Conservation (phyloP, 2,329 filamentous ascomycete species). For the Penicillium frequentans region DNA sequence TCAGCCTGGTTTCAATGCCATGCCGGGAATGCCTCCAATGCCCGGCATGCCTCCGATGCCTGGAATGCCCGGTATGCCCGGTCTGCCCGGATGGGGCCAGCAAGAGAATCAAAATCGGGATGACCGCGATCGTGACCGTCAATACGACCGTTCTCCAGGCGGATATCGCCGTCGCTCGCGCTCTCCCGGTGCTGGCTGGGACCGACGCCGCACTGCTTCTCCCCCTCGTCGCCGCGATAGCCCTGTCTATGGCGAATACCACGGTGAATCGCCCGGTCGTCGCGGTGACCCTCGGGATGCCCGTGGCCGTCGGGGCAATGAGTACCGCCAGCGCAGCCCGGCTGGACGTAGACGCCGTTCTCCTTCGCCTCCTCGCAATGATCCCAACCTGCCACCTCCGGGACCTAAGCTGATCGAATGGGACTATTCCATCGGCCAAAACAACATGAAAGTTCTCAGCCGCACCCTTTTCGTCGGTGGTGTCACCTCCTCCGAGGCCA, state of each 20-base stretch:
- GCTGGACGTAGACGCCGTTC: constrained; percentile 67
- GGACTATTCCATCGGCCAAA: constrained; percentile 71
- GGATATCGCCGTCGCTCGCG: constrained; percentile 63
- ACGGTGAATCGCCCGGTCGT: constrained; percentile 65
- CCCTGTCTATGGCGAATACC: constrained; percentile 71
- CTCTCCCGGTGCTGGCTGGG: constrained; percentile 65
- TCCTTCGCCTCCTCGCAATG: constrained; percentile 54
- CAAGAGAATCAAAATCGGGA: constrained; percentile 46
- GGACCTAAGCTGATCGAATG: constrained; percentile 76
- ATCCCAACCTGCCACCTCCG: constrained; percentile 44
- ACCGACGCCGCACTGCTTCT: constrained; percentile 67
- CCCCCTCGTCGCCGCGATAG: constrained; percentile 64
- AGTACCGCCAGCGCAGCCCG: constrained; percentile 89
- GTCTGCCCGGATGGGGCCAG: constrained; percentile 33
- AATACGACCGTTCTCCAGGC: constrained; percentile 61
- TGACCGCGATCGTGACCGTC: constrained; percentile 63
- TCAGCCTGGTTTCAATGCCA: constrained; percentile 34
- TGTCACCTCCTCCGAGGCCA: constrained; percentile 80
- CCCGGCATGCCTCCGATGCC: constrained; percentile 29
- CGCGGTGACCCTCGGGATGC: constrained; percentile 57
- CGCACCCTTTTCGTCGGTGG: constrained; percentile 95
- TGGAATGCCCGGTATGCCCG: constrained; percentile 26
- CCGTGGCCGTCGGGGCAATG: constrained; percentile 51
- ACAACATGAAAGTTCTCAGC: constrained; percentile 88
- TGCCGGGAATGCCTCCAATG: constrained; percentile 30